These are phyloP conservation scores for Septoria petroselini DNA, from an alignment of 2,329 filamentous ascomycete species.

Conservation along the genomic window DNA sequence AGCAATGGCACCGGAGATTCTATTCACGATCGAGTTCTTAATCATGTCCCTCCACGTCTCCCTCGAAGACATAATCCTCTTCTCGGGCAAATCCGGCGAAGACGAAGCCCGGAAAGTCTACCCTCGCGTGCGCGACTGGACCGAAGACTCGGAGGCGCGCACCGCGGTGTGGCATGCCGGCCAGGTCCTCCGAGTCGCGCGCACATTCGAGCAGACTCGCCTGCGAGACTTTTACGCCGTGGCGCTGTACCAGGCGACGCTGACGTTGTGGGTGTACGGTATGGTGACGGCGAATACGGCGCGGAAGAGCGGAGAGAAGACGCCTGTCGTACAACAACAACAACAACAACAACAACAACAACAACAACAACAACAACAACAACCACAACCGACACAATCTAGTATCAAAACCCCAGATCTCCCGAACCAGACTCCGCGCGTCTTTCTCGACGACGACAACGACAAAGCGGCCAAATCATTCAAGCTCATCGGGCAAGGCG, in stretches of 20 bases:
- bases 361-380: no score
- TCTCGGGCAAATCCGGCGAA: slow-evolving; percentile 62
- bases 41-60: slow-evolving; percentile 61
- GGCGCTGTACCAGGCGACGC: slow-evolving; percentile 62
- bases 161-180: slow-evolving; percentile 64
- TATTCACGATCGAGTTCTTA: slow-evolving; percentile 49
- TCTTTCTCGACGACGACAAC: slow-evolving; percentile 57
- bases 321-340: slow-evolving; percentile 4
- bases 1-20: slow-evolving; percentile 33
- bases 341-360: no score
- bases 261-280: slow-evolving; percentile 66
- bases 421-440: neutral
- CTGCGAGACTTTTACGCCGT: slow-evolving; percentile 63
- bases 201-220: slow-evolving; percentile 28
- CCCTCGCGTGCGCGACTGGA: slow-evolving; percentile 56
- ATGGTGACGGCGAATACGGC: slow-evolving; percentile 41
- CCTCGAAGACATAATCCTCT: slow-evolving; percentile 61
- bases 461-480: slow-evolving; percentile 55
- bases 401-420: neutral
- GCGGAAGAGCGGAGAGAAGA: slow-evolving; percentile 35
- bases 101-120: slow-evolving; percentile 60
- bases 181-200: slow-evolving; percentile 59
- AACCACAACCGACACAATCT: no score
- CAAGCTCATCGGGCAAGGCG: slow-evolving; percentile 55
- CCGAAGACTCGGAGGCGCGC: slow-evolving; percentile 51